phyloP scores from a whole-genome alignment of 164 flowering plant species.

The Vitis vinifera region ASM3070453v1 NC_081812.1:21088501-21089000 shows the following conservation, averaged over 20 bases:
- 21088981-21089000: constrained; percentile 5
- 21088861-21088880: constrained; percentile 25
- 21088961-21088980: constrained; percentile 28
- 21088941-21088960: neutral
- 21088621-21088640: constrained; percentile 14
- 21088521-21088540: too few species aligned
- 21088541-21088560: too few species aligned
- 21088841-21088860: constrained; percentile 18
- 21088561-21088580: neutral
- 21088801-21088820: constrained; percentile 13
- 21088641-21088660: constrained; percentile 22
- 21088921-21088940: constrained; percentile 2
- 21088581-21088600: neutral
- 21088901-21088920: constrained; percentile 32
- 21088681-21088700: constrained; percentile 29
- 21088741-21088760: constrained; percentile 25
- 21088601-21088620: constrained; percentile 8
- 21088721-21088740: constrained; percentile 23
- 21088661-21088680: constrained; percentile 20
- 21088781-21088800: constrained; percentile 19
- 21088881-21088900: constrained; percentile 25
- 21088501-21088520: too few species aligned
- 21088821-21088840: constrained; percentile 33
- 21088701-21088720: constrained; percentile 26
- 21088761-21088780: constrained; percentile 21